A percentile compares a stretch with the other conserved stretches of the same genome.
These are phyloP conservation scores for Peltaster fructicola DNA, from an alignment of 2,329 filamentous ascomycete genomes.

Conservation along the genomic window DNA sequence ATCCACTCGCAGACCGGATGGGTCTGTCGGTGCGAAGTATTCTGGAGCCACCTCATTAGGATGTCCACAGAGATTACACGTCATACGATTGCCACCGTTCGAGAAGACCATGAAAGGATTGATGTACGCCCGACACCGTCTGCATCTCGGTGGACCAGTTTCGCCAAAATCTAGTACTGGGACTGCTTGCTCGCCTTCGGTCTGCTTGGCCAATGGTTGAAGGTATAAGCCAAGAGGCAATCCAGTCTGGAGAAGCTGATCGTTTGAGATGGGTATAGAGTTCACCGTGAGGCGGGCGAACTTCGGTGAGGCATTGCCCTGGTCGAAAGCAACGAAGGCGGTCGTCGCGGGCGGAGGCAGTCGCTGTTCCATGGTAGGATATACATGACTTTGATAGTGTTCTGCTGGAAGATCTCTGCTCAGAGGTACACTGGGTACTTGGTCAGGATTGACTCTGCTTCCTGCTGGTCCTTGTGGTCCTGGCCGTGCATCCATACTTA, in stretches of 20 bases:
- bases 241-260: constrained; percentile 62
- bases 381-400: constrained; percentile 73
- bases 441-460: constrained; percentile 69
- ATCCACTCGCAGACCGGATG: constrained; percentile 72
- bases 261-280: constrained; percentile 69
- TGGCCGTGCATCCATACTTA: constrained; percentile 13
- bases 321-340: constrained; percentile 85
- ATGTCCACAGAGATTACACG: constrained; percentile 96
- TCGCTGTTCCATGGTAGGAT: constrained; percentile 89
- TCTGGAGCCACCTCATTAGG: constrained; percentile 85
- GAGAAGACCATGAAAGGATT: constrained; percentile 99
- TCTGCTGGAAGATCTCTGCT: constrained; percentile 69
- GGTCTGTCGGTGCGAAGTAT: constrained; percentile 84
- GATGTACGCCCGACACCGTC: constrained; percentile 87
- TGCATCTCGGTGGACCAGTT: constrained; percentile 71
- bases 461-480: constrained; percentile 8
- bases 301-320: constrained; percentile 92
- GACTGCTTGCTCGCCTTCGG: constrained; percentile 70
- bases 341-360: constrained; percentile 74
- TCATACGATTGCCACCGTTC: constrained; percentile 84
- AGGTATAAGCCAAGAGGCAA: constrained; percentile 75
- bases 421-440: constrained; percentile 77
- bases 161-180: constrained; percentile 94
- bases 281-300: constrained; percentile 83
- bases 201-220: constrained; percentile 69